phyloP scores from a whole-genome alignment of 2,329 filamentous ascomycete species.

The Amylocarpus encephaloides region DNA sequence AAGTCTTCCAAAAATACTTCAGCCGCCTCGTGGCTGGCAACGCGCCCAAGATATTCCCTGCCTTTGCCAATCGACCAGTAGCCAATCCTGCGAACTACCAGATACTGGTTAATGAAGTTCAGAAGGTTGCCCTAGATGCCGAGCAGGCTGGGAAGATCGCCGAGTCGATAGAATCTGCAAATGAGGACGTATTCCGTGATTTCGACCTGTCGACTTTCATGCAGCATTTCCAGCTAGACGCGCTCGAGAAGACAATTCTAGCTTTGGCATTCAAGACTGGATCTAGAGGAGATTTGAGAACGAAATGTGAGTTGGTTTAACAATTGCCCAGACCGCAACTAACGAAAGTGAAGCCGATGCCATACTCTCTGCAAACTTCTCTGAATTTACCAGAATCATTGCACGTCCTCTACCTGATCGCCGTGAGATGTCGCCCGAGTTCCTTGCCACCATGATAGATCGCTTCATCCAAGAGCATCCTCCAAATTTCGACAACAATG shows the following conservation, averaged over 20 bases:
- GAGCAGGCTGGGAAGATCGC: constrained; percentile 87
- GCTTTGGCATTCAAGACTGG: constrained; percentile 82
- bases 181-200: constrained; percentile 89
- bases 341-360: constrained; percentile 60
- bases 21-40: constrained; percentile 86
- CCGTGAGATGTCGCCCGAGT: constrained; percentile 59
- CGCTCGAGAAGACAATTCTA: constrained; percentile 78
- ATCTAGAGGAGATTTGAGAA: constrained; percentile 74
- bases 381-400: constrained; percentile 70
- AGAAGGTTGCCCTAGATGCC: constrained; percentile 73
- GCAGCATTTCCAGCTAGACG: constrained; percentile 91
- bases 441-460: constrained; percentile 76
- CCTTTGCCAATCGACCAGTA: constrained; percentile 60
- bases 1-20: constrained; percentile 95
- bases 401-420: constrained; percentile 59
- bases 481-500: constrained; percentile 73
- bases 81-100: constrained; percentile 78
- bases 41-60: constrained; percentile 84
- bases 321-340: background rate
- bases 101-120: constrained; percentile 75
- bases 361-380: constrained; percentile 76
- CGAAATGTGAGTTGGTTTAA: constrained; percentile 62
- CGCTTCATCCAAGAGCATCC: constrained; percentile 83
- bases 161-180: constrained; percentile 83
- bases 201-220: constrained; percentile 95